Percentiles rank a stretch among this genome's conserved stretches.
These are phyloP conservation scores for Paramecium sexaurelia DNA, from an alignment of 73 alveolate species.

Conservation along the genomic window DNA sequence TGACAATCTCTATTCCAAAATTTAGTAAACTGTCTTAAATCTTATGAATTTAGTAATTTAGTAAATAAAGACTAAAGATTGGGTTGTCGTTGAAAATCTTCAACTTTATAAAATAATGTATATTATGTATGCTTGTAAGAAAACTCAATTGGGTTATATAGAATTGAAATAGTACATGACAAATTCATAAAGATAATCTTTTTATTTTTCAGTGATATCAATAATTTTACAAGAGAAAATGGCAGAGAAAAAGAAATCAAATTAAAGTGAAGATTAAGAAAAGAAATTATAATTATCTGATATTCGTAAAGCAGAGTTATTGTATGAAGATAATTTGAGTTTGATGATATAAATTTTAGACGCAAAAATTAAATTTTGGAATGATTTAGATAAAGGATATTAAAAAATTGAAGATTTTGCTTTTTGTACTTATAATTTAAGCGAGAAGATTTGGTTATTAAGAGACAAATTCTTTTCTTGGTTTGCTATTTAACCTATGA, in stretches of 20 bases:
- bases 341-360: background rate
- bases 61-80: background rate
- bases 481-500: background rate
- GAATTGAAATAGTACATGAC: background rate
- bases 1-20: background rate
- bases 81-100: background rate
- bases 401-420: background rate
- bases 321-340: background rate
- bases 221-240: background rate
- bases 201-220: background rate
- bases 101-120: background rate
- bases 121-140: background rate
- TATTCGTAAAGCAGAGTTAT: background rate
- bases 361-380: constrained; percentile 15
- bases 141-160: background rate
- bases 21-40: background rate
- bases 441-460: background rate
- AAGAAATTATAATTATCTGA: background rate
- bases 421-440: background rate
- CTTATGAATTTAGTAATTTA: background rate
- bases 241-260: background rate
- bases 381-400: background rate
- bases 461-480: background rate
- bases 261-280: background rate
- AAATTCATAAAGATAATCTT: background rate